Base-by-base conservation (phyloP, 352 stramenopile species). In the Globisporangium uncinulatum region DNA sequence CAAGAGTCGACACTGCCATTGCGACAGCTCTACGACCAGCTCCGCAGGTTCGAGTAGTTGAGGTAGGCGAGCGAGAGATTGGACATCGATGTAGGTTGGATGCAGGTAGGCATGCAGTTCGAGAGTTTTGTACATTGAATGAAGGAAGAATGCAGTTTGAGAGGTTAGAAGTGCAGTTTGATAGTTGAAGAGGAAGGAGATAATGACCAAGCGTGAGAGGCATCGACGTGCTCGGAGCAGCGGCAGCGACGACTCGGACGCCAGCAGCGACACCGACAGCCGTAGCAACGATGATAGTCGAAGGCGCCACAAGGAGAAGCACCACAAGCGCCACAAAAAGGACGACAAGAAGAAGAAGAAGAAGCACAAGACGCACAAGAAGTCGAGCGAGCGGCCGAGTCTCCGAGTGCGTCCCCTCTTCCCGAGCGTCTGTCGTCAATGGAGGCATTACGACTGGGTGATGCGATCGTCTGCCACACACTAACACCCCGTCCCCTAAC, bases 1-100 rank as follows among this genome's bases (percentile, higher is more conserved):
- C 85, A 95, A 61, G 83, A 92, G 63, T 73, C 83, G 7, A 93
- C 79, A 24, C 67, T 86, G 29, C 82, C 85, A 13, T 67, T 95
- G 45, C 76, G 83, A 42, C 79, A 89, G 53, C 64, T 93, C 29
- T 89, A 93, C 59, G 83, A 92, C 51, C 79, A 87, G 61, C 72
- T 95, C 37, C 74, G 84, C 47, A 85, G 79, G 59, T 91, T 89
- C 34, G 84, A 92, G 57, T 20, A 15, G 41, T 29, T 4, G 24
- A 29, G 24, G 24, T 29, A 29, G 24, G 24, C 24, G 4, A 29
- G 24, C 24, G 24, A 29, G 24, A 29, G 24, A 29, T 29, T 29
- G 24, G 24, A 29, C 24, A 29, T 29, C 24, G 24, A 29, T 29
- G 24, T 29, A 4, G 24, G 24, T 29, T 29, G 24, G 4, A 29